Evolutionary conservation across 2,329 filamentous ascomycete genomes (phyloP).

Genomic region (Colletotrichum viniferum): DNA sequence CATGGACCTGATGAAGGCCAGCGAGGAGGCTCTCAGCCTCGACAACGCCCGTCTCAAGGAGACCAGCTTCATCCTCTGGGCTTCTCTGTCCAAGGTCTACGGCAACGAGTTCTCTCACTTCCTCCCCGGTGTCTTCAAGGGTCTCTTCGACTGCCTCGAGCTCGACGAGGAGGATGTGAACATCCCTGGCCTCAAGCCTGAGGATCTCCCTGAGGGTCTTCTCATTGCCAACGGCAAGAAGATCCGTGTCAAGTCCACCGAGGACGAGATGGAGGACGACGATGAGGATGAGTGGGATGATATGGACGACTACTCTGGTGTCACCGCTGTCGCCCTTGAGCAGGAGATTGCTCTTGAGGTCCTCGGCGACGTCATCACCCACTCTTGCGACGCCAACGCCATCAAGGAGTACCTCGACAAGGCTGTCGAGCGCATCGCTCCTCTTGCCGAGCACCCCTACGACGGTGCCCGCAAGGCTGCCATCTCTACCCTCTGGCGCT

Average conservation of each 20-base stretch:
- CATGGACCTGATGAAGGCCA: conserved; percentile 86
- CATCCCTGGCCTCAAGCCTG: conserved; percentile 69
- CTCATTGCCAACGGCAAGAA: conserved; percentile 83
- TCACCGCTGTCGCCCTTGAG: conserved; percentile 89
- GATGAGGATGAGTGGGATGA: conserved; percentile 81
- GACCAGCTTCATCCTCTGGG: conserved; percentile 97
- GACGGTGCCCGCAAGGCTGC: conserved; percentile 94
- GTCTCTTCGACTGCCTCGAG: conserved; percentile 83
- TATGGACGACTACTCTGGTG: conserved; percentile 82
- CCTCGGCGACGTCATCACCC: conserved; percentile 87
- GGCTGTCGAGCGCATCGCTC: conserved; percentile 80
- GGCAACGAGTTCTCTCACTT: conserved; percentile 82
- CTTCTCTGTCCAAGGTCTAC: conserved; percentile 92
- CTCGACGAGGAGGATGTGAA: conserved; percentile 89
- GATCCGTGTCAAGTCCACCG: conserved; percentile 72
- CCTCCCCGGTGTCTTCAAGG: conserved; percentile 77
- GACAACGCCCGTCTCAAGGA: conserved; percentile 91
- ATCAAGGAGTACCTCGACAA: conserved; percentile 84
- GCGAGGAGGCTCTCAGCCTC: conserved; percentile 86
- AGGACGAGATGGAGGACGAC: conserved; percentile 64
- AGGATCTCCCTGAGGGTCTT: conserved; percentile 60
- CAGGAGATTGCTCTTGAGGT: conserved; percentile 98
- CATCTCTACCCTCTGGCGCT: conserved; percentile 89
- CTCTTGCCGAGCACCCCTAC: conserved; percentile 85
- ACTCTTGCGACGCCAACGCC: conserved; percentile 78